Evolutionary conservation across 495 filamentous ascomycete genomes (phyloP).

Genomic region (Tuber magnatum): DNA sequence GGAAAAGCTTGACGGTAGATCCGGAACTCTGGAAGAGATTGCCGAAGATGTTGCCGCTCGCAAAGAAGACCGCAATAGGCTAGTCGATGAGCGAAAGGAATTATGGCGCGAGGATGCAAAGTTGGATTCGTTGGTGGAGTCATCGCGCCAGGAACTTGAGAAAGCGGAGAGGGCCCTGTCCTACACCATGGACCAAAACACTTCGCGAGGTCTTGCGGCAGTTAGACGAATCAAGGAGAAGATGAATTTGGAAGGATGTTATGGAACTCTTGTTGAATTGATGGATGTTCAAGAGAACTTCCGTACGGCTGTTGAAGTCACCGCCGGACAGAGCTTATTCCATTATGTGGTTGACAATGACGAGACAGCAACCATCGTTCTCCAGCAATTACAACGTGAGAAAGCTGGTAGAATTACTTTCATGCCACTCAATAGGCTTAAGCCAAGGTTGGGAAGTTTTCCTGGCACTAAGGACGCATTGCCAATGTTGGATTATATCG

Average conservation of each 20-base stretch:
- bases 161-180: conserved; percentile 68
- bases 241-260: conserved; percentile 73
- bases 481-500: conserved; percentile 76
- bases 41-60: conserved; percentile 66
- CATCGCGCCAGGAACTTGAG: conserved; percentile 64
- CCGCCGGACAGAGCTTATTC: conserved; percentile 86
- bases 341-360: conserved; percentile 95
- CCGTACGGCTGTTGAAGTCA: conserved; percentile 83
- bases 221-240: conserved; percentile 72
- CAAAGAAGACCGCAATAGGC: conserved; percentile 69
- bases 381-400: conserved; percentile 70
- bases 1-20: conserved; percentile 67
- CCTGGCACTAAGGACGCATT: conserved; percentile 81
- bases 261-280: conserved; percentile 87
- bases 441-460: conserved; percentile 59
- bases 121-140: conserved; percentile 66
- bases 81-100: conserved; percentile 83
- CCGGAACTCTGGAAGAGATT: conserved; percentile 62
- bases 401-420: conserved; percentile 86
- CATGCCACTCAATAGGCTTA: conserved; percentile 80
- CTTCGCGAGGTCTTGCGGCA: conserved; percentile 70
- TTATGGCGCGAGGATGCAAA: conserved; percentile 87
- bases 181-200: conserved; percentile 81
- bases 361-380: conserved; percentile 70
- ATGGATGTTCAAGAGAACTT: conserved; percentile 78